Evolutionary conservation across 1,284 basidiomycete species (phyloP), one percentile per base, ranked within the genome.

Genomic region (Malassezia sp.): DNA sequence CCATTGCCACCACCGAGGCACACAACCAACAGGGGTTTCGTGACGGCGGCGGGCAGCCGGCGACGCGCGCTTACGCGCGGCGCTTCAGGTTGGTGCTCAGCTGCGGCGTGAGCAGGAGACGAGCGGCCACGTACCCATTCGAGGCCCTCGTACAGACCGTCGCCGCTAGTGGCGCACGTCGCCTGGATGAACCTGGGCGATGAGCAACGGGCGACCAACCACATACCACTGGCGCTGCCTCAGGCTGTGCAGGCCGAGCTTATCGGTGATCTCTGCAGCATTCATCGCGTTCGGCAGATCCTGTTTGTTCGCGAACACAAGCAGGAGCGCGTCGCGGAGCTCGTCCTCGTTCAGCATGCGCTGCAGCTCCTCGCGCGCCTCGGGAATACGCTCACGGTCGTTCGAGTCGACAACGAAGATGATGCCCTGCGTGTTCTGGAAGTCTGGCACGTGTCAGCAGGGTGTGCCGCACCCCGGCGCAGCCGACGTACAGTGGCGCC

Each of bases 381-480:
- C 93, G 42, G 87, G 84, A 56, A 97, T 85, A 85, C 93, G 91
- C 75, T 97, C 93, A 75, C 93, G 79, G 78, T 99, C 93, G 75
- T 97, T 97, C 47, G 93, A 97, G 75, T 99, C 93, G 59, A 99
- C 90, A 48, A 99, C 93, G 73, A 97, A 99, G 72, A 99, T 97
- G 76, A 99, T 96, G 62, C 91, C 93, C 76, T 99, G 93, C 38
- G 93, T 99, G 79, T 97, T 97, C 76, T 97, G 93, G 87, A 95
- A 99, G 78, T 99, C 91, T 59, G 43, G n/a, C n/a, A n/a, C 8
- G 10, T 3, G 30, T 15, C 22, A 45, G 41, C 12, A 12, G 17
- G 2, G 17, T 9, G 4, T 15, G 12, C 15, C n/a, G n/a, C n/a
- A n/a, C n/a, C n/a, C n/a, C n/a, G n/a, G n/a, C n/a, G n/a, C n/a